phyloP scores from a whole-genome alignment of 148 eudicot genomes.

The Cornus controversa region DNA sequence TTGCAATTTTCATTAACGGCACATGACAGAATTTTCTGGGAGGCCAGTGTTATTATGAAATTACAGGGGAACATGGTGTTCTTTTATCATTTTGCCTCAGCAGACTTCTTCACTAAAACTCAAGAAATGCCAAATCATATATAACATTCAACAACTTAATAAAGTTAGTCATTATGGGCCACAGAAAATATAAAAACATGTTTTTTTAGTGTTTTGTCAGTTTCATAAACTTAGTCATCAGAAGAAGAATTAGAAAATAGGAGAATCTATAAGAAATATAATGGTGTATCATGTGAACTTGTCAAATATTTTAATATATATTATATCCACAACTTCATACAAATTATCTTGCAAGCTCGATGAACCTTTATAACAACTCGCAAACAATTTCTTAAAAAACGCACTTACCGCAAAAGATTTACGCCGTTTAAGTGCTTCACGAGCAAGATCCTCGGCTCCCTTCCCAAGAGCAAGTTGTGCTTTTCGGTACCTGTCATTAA shows the following conservation, averaged over 20 bases:
- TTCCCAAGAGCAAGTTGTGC: slow-evolving; percentile 93
- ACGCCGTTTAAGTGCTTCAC: slow-evolving; percentile 96
- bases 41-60: too few relatives aligned
- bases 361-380: not conserved
- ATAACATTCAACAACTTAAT: too few relatives aligned
- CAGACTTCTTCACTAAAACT: too few relatives aligned
- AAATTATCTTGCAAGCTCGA: not conserved
- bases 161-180: too few relatives aligned
- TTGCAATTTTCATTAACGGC: too few relatives aligned
- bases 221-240: not conserved
- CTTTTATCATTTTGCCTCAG: too few relatives aligned
- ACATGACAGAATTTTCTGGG: too few relatives aligned
- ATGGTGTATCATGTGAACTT: not conserved
- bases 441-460: slow-evolving; percentile 98
- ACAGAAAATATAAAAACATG: too few relatives aligned
- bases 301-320: not conserved
- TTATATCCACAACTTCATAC: not conserved
- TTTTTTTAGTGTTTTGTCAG: too few relatives aligned
- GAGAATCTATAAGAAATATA: not conserved
- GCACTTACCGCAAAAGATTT: slow-evolving; percentile 86
- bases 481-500: slow-evolving; percentile 64
- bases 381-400: slow-evolving; percentile 9
- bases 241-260: not conserved
- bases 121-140: too few relatives aligned
- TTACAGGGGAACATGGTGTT: too few relatives aligned